Percentiles rank a stretch among this genome's conserved stretches.
Evolutionary conservation across 495 filamentous ascomycete genomes (phyloP).

Genomic region (Cladorrhinum samala): DNA sequence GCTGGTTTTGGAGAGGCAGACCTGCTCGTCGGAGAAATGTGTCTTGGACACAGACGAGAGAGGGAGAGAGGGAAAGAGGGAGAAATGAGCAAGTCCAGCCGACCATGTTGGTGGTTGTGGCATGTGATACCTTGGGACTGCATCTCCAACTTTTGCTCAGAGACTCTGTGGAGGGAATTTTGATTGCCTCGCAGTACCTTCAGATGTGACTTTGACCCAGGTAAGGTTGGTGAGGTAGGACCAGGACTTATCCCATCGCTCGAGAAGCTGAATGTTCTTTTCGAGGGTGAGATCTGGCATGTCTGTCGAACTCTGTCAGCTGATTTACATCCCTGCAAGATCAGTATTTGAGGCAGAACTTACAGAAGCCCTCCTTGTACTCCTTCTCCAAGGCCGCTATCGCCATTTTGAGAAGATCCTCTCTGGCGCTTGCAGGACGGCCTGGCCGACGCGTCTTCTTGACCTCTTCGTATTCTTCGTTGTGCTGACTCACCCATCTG

Average conservation of each 20-base stretch:
- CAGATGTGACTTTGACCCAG: slow-evolving; percentile 55
- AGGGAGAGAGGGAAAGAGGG: background rate
- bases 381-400: slow-evolving; percentile 70
- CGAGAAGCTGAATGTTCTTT: slow-evolving; percentile 39
- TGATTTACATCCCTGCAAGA: background rate
- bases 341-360: slow-evolving; percentile 15
- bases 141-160: slow-evolving; percentile 6
- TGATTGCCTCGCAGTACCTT: slow-evolving; percentile 50
- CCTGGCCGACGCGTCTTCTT: slow-evolving; percentile 74
- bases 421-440: slow-evolving; percentile 67
- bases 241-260: slow-evolving; percentile 49
- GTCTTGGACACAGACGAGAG: slow-evolving; percentile 1
- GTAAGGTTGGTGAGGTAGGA: slow-evolving; percentile 46
- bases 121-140: background rate
- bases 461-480: slow-evolving; percentile 65
- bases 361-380: slow-evolving; percentile 74
- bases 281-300: slow-evolving; percentile 45
- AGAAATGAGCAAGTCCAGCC: slow-evolving; percentile 1
- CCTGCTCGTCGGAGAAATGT: background rate
- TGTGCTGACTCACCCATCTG: slow-evolving; percentile 72
- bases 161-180: slow-evolving; percentile 57
- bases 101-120: background rate
- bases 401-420: slow-evolving; percentile 68
- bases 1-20: background rate
- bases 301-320: slow-evolving; percentile 31